phyloP scores from a whole-genome alignment of 306 rosid genomes.

The Acmispon strigosus region DNA sequence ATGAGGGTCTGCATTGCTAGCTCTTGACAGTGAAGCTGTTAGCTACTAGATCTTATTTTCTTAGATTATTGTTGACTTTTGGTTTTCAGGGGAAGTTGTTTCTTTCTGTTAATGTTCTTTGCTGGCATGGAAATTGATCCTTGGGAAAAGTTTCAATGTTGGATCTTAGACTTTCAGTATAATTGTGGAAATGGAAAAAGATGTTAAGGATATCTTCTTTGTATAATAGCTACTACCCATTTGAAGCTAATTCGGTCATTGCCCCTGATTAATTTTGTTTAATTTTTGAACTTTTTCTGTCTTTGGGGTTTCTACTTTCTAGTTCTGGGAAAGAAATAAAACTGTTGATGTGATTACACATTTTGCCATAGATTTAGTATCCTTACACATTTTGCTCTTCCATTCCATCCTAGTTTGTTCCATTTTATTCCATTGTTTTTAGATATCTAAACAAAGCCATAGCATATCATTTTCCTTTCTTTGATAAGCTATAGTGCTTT shows the following conservation, averaged over 20 bases:
- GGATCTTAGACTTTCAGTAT: constrained; percentile 11
- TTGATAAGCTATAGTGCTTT: background rate
- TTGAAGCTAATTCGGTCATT: background rate
- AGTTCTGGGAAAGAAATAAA: background rate
- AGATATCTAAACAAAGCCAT: background rate
- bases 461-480: background rate
- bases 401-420: background rate
- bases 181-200: background rate
- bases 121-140: background rate
- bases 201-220: background rate
- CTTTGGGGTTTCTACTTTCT: background rate
- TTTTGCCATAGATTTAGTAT: background rate
- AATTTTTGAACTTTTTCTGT: background rate
- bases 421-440: background rate
- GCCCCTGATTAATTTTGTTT: background rate
- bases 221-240: background rate
- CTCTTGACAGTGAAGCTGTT: constrained; percentile 2
- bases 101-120: background rate
- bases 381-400: background rate
- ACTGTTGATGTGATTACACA: background rate
- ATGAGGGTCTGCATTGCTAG: background rate
- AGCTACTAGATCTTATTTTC: constrained; percentile 18
- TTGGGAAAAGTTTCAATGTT: background rate
- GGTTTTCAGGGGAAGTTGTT: background rate
- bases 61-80: background rate